Evolutionary conservation across 2,329 filamentous ascomycete genomes (phyloP), one percentile per base, ranked within the genome.

Genomic region (Intubia oerlemansii): DNA sequence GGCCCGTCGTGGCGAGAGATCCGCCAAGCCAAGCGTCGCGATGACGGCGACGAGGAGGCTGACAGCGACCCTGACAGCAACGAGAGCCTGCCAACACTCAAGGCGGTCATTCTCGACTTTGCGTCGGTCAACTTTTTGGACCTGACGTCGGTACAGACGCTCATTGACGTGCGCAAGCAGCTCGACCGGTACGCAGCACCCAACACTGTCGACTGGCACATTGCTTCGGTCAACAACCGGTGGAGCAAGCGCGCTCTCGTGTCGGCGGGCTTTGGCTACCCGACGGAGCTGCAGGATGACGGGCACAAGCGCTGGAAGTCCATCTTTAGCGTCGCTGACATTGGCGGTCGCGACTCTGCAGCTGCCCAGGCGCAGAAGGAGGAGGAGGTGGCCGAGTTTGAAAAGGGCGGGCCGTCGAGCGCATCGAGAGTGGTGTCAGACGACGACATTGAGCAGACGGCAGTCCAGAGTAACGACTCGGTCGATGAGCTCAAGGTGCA

Each of bases 271-370:
- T 71, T 71, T 33, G 66, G 66, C 0, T 57, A 50, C 31, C 82
- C 81, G 3, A 67, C 69, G 1, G 57, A 56, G 10, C 48, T 47
- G 6, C 53, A 50, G 31, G 59, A 56, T 33, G 59, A 54, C 2
- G 49, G 57, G 6, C 63, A 66, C 40, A 59, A 66, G 36, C 66
- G 78, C 34, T 95, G 84, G 85, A 84, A 80, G 47, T 79, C 82
- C n/a, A 82, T 95, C 38, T 95, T 92, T 58, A 82, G 70, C 44
- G 81, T 95, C 14, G 80, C 85, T 3, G 81, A 92, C 44, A 70
- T 90, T 37, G 47, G 80, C 36, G 75, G 81, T 13, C 54, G 57
- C 5, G 53, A 69, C 30, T 79, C 73, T 5, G 77, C 77, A 0
- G 74, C 75, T 1, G 67, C 67, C 0, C 57, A 57, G 7, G 78